These are phyloP conservation scores for Spiraea crenata DNA, from an alignment of 331 rosid species.

Conservation along the genomic window DNA sequence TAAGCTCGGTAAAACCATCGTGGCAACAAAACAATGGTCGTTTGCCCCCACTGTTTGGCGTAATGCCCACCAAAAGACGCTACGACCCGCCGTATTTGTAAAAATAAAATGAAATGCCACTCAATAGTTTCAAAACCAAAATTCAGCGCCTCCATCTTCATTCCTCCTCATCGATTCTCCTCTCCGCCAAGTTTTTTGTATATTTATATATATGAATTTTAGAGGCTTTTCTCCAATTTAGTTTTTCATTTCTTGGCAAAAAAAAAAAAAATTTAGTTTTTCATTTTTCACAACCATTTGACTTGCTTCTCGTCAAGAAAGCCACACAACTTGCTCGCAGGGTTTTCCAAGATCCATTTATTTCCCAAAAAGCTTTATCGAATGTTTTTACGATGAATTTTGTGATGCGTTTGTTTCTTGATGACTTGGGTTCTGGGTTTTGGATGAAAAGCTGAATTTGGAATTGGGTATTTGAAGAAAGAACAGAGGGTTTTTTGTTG, in stretches of 20 bases:
- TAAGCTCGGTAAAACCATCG: neutral
- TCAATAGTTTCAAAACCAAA: neutral
- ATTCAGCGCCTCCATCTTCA: neutral
- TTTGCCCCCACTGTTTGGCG: neutral
- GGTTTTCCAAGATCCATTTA: neutral
- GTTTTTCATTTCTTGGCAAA: too few relatives aligned
- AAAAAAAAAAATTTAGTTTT: too few relatives aligned
- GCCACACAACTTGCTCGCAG: neutral
- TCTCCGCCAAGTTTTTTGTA: neutral
- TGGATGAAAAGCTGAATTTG: neutral
- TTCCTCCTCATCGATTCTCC: neutral
- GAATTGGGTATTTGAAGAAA: constrained; percentile 13
- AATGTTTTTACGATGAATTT: neutral
- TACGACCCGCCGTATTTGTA: neutral
- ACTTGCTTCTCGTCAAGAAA: neutral
- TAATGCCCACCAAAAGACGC: neutral
- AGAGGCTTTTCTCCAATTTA: neutral
- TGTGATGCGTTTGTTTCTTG: neutral
- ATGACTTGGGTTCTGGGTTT: constrained; percentile 9
- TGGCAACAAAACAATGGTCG: neutral
- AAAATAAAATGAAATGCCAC: too few relatives aligned
- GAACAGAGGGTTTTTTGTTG: neutral
- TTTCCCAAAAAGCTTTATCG: neutral
- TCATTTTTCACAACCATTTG: neutral
- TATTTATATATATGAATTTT: neutral